Base-by-base conservation (phyloP, 192 early-diverging fungal species). In the Helicostylum pulchrum region DNA sequence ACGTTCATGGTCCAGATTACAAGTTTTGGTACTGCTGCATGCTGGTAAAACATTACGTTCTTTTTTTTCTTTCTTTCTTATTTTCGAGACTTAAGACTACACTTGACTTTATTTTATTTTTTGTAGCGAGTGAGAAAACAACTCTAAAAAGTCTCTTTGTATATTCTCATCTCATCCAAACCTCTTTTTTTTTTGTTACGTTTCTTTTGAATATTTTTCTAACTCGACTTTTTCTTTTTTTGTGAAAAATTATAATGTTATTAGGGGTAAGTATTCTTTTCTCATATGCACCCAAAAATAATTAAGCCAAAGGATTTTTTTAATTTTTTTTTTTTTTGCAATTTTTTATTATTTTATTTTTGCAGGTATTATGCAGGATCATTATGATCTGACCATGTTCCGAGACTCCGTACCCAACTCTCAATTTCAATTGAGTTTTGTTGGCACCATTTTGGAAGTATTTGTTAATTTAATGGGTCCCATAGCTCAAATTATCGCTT, bases 1-100 rank as follows among this genome's bases (percentile, higher is more conserved):
- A 71, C 66, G n/a, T 73, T 77, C 53, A 58, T 77, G 60, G 68
- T 77, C 21, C 75, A 77, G 49, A 36, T 62, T 12, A 62, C 61
- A 11, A 51, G 47, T 39, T 62, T 51, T 62, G 61, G 61, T 11
- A 34, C 30, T 36, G 46, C 61, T 32, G 47, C 61, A 32, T 49
- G 47, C 17, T 62, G 61, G 61, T 62, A 62, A 39, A 39, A 39
- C 36, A 39, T 39, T 39, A 9, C 1, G 36, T 39, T 39, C 4
- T 39, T 39, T 39, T 39, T 39, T 39, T 9, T 39, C 1, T 3
- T 6, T 9, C 36, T 39, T 10, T 9, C 4, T 39, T 39, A 9
- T 21, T n/a, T 67, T 51, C 53, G 66, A 54, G 3, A 34, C 58
- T 4, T 62, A 2, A 26, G 0, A 26, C 2, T 26, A 26, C 26